Conservation (phyloP, 2,329 filamentous ascomycete genomes). For the Phialophora tarda region DNA sequence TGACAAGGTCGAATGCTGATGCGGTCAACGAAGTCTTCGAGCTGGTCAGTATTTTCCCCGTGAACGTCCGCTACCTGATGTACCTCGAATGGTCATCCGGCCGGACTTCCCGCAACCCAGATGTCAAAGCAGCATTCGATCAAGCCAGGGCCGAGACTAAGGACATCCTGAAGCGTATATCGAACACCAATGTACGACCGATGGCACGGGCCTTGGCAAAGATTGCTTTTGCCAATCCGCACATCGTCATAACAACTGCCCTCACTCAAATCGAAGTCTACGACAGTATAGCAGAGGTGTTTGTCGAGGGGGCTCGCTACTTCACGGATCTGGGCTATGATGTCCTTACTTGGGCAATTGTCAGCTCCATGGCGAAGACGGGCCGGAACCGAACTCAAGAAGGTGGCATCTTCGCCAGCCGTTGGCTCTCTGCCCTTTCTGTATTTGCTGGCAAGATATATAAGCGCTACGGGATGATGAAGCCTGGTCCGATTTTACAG, state of each 20-base stretch:
- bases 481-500: slow-evolving; percentile 81
- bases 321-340: slow-evolving; percentile 94
- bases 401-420: slow-evolving; percentile 77
- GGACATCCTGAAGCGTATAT: slow-evolving; percentile 85
- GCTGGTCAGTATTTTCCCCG: slow-evolving; percentile 78
- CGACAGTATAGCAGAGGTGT: slow-evolving; percentile 89
- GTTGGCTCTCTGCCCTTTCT: slow-evolving; percentile 88
- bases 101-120: slow-evolving; percentile 73
- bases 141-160: slow-evolving; percentile 78
- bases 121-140: slow-evolving; percentile 79
- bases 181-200: slow-evolving; percentile 80
- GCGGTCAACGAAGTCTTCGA: slow-evolving; percentile 86
- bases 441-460: slow-evolving; percentile 92
- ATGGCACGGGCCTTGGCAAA: slow-evolving; percentile 91
- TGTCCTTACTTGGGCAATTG: slow-evolving; percentile 87
- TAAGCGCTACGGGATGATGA: slow-evolving; percentile 81
- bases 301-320: slow-evolving; percentile 92
- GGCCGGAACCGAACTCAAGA: slow-evolving; percentile 65
- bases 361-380: slow-evolving; percentile 70
- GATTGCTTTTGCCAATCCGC: slow-evolving; percentile 87
- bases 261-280: slow-evolving; percentile 92
- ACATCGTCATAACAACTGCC: slow-evolving; percentile 86
- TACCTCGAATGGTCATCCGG: slow-evolving; percentile 94
- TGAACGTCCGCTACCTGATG: slow-evolving; percentile 78
- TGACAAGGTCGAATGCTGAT: slow-evolving; percentile 82